Evolutionary conservation across 495 filamentous ascomycete species (phyloP), one percentile per base, ranked within the genome.

Genomic region (Talaromyces liani): DNA sequence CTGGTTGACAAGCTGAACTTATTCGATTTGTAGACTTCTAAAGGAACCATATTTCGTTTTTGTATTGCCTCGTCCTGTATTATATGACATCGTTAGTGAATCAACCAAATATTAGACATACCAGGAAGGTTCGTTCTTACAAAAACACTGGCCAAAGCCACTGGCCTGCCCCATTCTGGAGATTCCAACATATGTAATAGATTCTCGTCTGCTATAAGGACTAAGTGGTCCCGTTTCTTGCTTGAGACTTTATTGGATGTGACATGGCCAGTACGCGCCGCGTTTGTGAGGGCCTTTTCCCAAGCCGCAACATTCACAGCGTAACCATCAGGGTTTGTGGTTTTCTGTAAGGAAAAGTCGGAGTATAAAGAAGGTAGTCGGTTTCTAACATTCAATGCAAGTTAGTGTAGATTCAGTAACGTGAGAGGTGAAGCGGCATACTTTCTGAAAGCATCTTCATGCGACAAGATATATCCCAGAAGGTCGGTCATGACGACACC

Each of bases 301-400:
- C 94, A 98, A 49, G 93, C 91, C 14, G 83, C 76, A 47, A 93
- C 74, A 72, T 98, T 98, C 58, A 93, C 90, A 31, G 81, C 75
- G 77, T 92, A 98, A 65, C 92, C 93, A 68, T 95, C 92, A 1
- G 93, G 92, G 71, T 98, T 98, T 34, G 88, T 88, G 61, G 84
- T 85, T 64, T 83, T 84, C 65, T 93, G 92, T 39, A 82, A 71
- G 4, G 84, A 78, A 74, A 98, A 98, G 73, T 98, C 95, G 63
- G 93, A 97, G 77, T 96, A 98, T 59, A 98, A 85, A 14, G 93
- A 93, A 6, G 92, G 88, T 4, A 97, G 86, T 47, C 94, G 92
- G 65, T 87, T 85, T 75, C 89, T 94, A 64, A 27, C 16, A 60
- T 25, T 33, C 24, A 56, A 53, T 12, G 45, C 8, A 62, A 56